phyloP scores from a whole-genome alignment of 805 yeast genomes.

The Metschnikowia kofuensis region DNA sequence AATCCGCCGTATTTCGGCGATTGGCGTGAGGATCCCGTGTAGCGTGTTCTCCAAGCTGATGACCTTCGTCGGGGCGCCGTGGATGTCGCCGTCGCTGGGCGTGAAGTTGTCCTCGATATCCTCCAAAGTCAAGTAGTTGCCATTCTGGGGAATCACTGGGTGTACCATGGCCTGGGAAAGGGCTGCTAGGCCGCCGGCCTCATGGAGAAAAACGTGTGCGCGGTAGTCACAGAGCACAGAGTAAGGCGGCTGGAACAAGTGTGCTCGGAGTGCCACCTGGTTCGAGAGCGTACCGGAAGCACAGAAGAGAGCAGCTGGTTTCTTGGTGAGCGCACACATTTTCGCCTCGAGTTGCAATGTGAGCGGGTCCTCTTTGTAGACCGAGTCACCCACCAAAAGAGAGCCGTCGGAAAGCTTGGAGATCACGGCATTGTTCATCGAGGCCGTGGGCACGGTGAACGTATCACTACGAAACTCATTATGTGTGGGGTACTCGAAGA shows the following conservation, averaged over 20 bases:
- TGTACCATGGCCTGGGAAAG: conserved; percentile 90
- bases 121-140: conserved; percentile 71
- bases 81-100: conserved; percentile 79
- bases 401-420: conserved; percentile 12
- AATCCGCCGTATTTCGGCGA: conserved; percentile 72
- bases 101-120: conserved; percentile 64
- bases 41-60: conserved; percentile 85
- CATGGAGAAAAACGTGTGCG: conserved; percentile 78
- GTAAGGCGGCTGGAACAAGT: conserved; percentile 77
- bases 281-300: conserved; percentile 89
- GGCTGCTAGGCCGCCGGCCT: conserved; percentile 90
- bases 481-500: conserved; percentile 25
- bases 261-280: conserved; percentile 79
- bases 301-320: conserved; percentile 77
- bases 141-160: conserved; percentile 77
- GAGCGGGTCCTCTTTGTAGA: conserved; percentile 78
- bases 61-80: conserved; percentile 82
- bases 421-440: conserved; percentile 64
- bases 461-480: conserved; percentile 66
- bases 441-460: conserved; percentile 79
- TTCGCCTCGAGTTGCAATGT: conserved; percentile 62
- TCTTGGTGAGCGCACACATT: conserved; percentile 70
- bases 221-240: conserved; percentile 83
- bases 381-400: conserved; percentile 66
- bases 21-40: conserved; percentile 78